phyloP scores from a whole-genome alignment of 768 basidiomycete genomes.

The Suillus lakei region DNA sequence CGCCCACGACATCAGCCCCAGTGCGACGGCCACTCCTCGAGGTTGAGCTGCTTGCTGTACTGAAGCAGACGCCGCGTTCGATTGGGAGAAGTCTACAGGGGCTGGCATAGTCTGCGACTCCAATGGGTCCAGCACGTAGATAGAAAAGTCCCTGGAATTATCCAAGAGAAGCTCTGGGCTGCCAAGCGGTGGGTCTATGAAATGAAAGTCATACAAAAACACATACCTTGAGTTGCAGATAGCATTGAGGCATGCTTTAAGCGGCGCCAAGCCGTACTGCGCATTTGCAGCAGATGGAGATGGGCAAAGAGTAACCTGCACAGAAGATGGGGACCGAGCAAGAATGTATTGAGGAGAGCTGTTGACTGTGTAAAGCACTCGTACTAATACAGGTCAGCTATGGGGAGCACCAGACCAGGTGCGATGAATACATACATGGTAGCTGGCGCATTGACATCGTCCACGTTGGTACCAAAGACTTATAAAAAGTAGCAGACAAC shows the following conservation, averaged over 20 bases:
- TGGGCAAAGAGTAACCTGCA: constrained; percentile 41
- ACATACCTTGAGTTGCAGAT: constrained; percentile 60
- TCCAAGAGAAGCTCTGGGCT: constrained; percentile 78
- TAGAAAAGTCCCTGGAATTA: constrained; percentile 66
- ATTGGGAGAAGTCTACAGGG: constrained; percentile 40
- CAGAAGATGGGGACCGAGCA: constrained; percentile 58
- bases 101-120: constrained; percentile 67
- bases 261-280: constrained; percentile 57
- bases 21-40: constrained; percentile 69
- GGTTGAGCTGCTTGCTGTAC: constrained; percentile 25
- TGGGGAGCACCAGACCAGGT: not conserved
- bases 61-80: constrained; percentile 20
- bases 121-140: constrained; percentile 81
- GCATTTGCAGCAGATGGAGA: constrained; percentile 25
- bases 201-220: not conserved
- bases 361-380: constrained; percentile 78
- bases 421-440: not conserved
- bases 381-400: constrained; percentile 40
- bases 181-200: constrained; percentile 16
- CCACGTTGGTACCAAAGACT: not conserved
- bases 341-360: constrained; percentile 78
- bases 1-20: constrained; percentile 77
- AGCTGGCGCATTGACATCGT: not conserved
- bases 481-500: not conserved
- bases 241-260: constrained; percentile 70